Percentiles rank a stretch among this genome's conserved stretches.
Conservation (phyloP, 192 early-diverging fungal species). For the Coemansia sp. region DNA sequence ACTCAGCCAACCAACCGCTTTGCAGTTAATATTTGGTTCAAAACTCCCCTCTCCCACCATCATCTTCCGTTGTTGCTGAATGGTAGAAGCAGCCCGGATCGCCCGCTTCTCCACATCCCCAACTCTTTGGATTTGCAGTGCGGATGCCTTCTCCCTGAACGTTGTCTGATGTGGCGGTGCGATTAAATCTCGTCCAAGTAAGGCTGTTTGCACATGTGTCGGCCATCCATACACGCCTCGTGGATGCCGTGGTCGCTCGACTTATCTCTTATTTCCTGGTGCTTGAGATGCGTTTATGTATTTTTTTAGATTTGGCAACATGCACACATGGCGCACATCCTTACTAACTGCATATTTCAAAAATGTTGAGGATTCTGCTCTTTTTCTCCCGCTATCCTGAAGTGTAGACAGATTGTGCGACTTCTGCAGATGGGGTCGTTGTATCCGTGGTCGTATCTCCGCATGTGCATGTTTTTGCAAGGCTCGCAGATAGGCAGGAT, state of each 20-base stretch:
- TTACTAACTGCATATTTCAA: not conserved
- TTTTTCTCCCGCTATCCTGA: not conserved
- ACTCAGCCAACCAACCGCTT: not conserved
- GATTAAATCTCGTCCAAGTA: too few relatives aligned
- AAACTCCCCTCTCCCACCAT: not conserved
- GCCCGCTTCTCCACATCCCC: too few relatives aligned
- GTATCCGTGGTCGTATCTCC: constrained; percentile 27
- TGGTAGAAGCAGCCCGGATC: too few relatives aligned
- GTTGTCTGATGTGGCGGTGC: too few relatives aligned
- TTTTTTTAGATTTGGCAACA: not conserved
- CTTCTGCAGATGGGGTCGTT: not conserved
- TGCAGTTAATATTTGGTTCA: not conserved
- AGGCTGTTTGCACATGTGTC: too few relatives aligned
- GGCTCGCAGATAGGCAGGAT: constrained; percentile 2
- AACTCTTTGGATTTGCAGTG: not conserved
- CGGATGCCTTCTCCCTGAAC: too few relatives aligned
- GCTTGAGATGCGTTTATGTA: too few relatives aligned
- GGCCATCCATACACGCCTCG: too few relatives aligned
- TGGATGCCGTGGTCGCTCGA: too few relatives aligned
- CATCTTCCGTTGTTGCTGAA: too few relatives aligned
- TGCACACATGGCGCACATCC: not conserved
- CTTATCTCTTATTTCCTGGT: not conserved
- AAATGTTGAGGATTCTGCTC: not conserved
- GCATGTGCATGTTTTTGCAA: constrained; percentile 29
- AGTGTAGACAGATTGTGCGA: not conserved